Percentiles rank a stretch among this genome's conserved stretches.
phyloP scores from a whole-genome alignment of 2,329 filamentous ascomycete genomes.

The Rutstroemia sp. region DNA sequence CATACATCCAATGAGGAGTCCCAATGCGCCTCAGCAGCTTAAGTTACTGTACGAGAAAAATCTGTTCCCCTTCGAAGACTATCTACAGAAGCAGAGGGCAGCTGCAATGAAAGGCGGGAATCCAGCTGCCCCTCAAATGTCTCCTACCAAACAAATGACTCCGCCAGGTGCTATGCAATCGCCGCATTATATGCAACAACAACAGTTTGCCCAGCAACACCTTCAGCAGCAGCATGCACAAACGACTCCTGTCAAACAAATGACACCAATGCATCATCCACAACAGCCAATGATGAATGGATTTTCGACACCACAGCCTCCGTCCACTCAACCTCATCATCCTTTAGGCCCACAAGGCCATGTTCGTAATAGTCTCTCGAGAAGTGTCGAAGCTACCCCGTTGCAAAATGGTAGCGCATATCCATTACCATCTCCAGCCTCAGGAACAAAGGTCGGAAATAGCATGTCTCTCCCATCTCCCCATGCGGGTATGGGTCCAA shows the following conservation, averaged over 20 bases:
- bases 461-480: constrained; percentile 23
- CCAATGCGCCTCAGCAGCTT: constrained; percentile 61
- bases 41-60: constrained; percentile 69
- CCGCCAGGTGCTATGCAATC: constrained; percentile 43
- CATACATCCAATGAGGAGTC: constrained; percentile 55
- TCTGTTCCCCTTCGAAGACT: constrained; percentile 68
- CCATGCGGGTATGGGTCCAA: constrained; percentile 15
- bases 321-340: constrained; percentile 32
- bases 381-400: constrained; percentile 38
- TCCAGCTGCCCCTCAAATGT: constrained; percentile 36
- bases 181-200: constrained; percentile 42
- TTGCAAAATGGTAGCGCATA: constrained; percentile 34
- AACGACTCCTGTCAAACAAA: constrained; percentile 41
- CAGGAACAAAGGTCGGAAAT: constrained; percentile 21
- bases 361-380: constrained; percentile 44
- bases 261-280: constrained; percentile 35
- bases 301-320: constrained; percentile 39
- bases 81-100: constrained; percentile 40
- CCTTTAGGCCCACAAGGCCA: constrained; percentile 37
- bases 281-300: constrained; percentile 43
- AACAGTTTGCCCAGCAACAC: constrained; percentile 40
- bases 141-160: constrained; percentile 34
- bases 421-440: constrained; percentile 39
- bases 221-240: constrained; percentile 39
- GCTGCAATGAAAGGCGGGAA: constrained; percentile 25